phyloP scores from a whole-genome alignment of 2,329 filamentous ascomycete genomes.

The Emmonsiellopsis sp. region DNA sequence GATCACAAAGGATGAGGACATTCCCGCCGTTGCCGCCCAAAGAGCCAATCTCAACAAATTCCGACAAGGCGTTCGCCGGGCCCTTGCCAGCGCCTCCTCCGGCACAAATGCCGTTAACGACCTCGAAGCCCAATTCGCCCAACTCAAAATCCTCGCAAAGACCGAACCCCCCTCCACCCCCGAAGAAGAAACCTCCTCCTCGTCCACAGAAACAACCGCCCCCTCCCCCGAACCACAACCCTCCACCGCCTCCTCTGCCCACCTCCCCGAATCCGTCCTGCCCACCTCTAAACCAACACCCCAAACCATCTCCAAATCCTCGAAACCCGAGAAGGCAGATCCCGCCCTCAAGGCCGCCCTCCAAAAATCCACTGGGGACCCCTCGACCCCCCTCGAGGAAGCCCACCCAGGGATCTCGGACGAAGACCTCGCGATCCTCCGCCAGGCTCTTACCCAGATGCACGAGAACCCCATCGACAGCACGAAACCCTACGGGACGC shows the following conservation, averaged over 20 bases:
- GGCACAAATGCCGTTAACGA: slow-evolving; percentile 35
- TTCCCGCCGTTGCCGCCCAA: slow-evolving; percentile 54
- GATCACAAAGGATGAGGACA: slow-evolving; percentile 42
- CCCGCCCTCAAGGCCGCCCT: slow-evolving; percentile 16
- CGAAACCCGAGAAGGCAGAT: not conserved
- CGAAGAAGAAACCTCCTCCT: not conserved
- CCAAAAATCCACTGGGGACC: slow-evolving; percentile 21
- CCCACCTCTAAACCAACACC: not conserved
- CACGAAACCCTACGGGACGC: slow-evolving; percentile 77
- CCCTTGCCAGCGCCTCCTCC: slow-evolving; percentile 47
- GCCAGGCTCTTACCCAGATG: slow-evolving; percentile 52
- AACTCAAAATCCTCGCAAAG: slow-evolving; percentile 32
- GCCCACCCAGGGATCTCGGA: slow-evolving; percentile 38
- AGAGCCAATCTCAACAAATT: slow-evolving; percentile 71
- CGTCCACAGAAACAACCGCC: not conserved
- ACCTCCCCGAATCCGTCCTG: slow-evolving; percentile 1
- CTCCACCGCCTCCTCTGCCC: not conserved
- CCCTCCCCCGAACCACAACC: not conserved
- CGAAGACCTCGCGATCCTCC: slow-evolving; percentile 37
- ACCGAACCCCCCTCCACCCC: not conserved
- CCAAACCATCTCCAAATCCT: not conserved
- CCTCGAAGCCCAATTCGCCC: slow-evolving; percentile 47
- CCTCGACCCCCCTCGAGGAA: slow-evolving; percentile 26
- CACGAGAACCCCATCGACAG: slow-evolving; percentile 67
- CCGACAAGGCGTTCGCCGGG: slow-evolving; percentile 52